A percentile compares a stretch with the other conserved stretches of the same genome.
Conservation (phyloP, 2,329 filamentous ascomycete species). For the Bipolaris zeicola region DNA sequence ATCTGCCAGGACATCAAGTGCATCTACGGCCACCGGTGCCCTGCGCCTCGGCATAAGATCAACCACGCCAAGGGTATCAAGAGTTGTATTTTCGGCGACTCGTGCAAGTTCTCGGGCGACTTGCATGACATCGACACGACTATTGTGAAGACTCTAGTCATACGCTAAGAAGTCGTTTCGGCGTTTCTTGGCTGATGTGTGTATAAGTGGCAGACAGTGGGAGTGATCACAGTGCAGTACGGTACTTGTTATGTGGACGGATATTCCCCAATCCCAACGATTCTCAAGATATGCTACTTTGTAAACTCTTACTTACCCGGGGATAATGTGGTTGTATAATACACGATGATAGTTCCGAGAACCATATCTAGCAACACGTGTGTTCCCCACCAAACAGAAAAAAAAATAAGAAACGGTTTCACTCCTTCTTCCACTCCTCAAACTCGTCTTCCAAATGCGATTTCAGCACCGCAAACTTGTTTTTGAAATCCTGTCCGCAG, state of each 20-base stretch:
- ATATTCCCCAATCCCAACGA: no score
- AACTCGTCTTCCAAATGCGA: slow-evolving; percentile 77
- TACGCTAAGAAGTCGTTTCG: slow-evolving; percentile 25
- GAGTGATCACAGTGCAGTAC: neutral
- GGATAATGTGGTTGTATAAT: no score
- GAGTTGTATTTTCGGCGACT: slow-evolving; percentile 62
- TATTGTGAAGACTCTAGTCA: slow-evolving; percentile 58
- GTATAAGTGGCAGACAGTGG: neutral
- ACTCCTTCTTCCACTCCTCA: slow-evolving; percentile 67
- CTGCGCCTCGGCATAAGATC: slow-evolving; percentile 51
- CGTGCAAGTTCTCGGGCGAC: slow-evolving; percentile 63
- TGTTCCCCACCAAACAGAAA: neutral
- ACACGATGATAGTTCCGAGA: neutral
- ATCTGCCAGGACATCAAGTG: slow-evolving; percentile 64
- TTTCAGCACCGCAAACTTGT: slow-evolving; percentile 75
- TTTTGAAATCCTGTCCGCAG: slow-evolving; percentile 75
- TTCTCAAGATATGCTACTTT: no score
- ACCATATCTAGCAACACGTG: neutral
- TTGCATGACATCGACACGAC: slow-evolving; percentile 64
- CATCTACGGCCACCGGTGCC: slow-evolving; percentile 69
- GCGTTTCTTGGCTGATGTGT: neutral
- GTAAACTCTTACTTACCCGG: no score
- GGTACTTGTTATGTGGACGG: no score
- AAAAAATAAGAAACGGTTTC: neutral
- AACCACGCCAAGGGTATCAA: slow-evolving; percentile 56